Evolutionary conservation across 768 basidiomycete species (phyloP).

Genomic region (Strobilomyces dryophilus): DNA sequence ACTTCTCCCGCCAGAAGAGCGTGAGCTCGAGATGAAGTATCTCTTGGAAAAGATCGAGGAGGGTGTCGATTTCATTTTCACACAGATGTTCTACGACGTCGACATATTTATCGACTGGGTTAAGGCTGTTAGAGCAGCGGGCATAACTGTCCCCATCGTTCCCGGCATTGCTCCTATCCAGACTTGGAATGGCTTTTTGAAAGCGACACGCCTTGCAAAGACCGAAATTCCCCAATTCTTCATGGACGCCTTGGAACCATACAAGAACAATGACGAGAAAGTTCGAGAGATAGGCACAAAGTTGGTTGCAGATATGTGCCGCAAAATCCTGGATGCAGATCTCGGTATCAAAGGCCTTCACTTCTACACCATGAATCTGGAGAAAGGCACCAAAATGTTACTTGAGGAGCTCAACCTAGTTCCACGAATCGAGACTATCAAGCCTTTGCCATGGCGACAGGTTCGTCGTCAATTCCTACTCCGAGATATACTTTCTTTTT

Average conservation of each 20-base stretch:
- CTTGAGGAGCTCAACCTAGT: slow-evolving; percentile 89
- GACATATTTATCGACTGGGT: slow-evolving; percentile 93
- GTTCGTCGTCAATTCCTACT: slow-evolving; percentile 37
- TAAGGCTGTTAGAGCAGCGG: slow-evolving; percentile 71
- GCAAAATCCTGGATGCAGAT: slow-evolving; percentile 72
- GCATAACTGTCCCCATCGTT: slow-evolving; percentile 85
- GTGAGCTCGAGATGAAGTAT: slow-evolving; percentile 73
- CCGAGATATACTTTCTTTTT: not conserved
- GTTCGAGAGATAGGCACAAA: slow-evolving; percentile 91
- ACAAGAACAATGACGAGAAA: slow-evolving; percentile 90
- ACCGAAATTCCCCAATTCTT: slow-evolving; percentile 74
- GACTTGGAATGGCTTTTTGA: slow-evolving; percentile 92
- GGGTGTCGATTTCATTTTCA: slow-evolving; percentile 92
- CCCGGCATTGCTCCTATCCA: slow-evolving; percentile 96
- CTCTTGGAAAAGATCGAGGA: slow-evolving; percentile 91
- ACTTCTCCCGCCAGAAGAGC: slow-evolving; percentile 67
- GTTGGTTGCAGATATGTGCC: slow-evolving; percentile 92
- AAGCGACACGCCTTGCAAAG: slow-evolving; percentile 74
- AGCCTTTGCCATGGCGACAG: slow-evolving; percentile 97
- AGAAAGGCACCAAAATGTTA: slow-evolving; percentile 93
- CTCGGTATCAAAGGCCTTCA: slow-evolving; percentile 87
- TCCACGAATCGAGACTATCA: slow-evolving; percentile 84
- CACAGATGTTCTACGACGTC: slow-evolving; percentile 97
- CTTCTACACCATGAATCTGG: slow-evolving; percentile 97
- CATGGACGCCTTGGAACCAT: slow-evolving; percentile 74